Percentiles rank a stretch among this genome's conserved stretches.
Evolutionary conservation across 1,139 yeast species (phyloP).

Genomic region (Suhomyces chickasaworum): DNA sequence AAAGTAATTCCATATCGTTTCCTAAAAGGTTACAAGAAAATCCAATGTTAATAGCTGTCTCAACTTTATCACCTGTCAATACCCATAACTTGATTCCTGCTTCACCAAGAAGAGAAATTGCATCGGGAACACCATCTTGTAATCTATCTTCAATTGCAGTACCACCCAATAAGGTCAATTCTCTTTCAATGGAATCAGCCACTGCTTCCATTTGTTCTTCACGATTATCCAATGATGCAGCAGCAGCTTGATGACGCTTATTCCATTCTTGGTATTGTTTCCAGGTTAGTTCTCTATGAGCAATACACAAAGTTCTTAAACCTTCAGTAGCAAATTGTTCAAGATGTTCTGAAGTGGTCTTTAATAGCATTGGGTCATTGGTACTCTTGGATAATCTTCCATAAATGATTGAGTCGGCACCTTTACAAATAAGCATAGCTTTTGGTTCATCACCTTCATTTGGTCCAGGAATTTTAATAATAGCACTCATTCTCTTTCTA

Average conservation of each 20-base stretch:
- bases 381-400: slow-evolving; percentile 37
- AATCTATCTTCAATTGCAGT: slow-evolving; percentile 55
- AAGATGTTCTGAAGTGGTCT: slow-evolving; percentile 42
- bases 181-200: slow-evolving; percentile 50
- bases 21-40: slow-evolving; percentile 53
- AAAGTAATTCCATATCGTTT: slow-evolving; percentile 48
- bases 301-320: slow-evolving; percentile 50
- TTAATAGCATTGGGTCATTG: slow-evolving; percentile 35
- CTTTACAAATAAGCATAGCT: slow-evolving; percentile 49
- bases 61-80: slow-evolving; percentile 53
- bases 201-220: slow-evolving; percentile 50
- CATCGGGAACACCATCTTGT: slow-evolving; percentile 55
- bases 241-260: slow-evolving; percentile 42
- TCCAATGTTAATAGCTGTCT: slow-evolving; percentile 54
- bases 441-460: slow-evolving; percentile 35
- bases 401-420: slow-evolving; percentile 52
- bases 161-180: slow-evolving; percentile 49
- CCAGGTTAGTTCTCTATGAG: slow-evolving; percentile 48
- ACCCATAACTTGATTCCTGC: slow-evolving; percentile 58
- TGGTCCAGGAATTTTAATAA: slow-evolving; percentile 58
- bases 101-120: slow-evolving; percentile 44
- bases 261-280: slow-evolving; percentile 47
- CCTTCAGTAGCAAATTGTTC: slow-evolving; percentile 53
- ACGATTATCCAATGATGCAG: slow-evolving; percentile 45
- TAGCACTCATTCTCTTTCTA: slow-evolving; percentile 83